Evolutionary conservation across 164 flowering plant genomes (phyloP).

Genomic region (Nymphaea colorata): DNA sequence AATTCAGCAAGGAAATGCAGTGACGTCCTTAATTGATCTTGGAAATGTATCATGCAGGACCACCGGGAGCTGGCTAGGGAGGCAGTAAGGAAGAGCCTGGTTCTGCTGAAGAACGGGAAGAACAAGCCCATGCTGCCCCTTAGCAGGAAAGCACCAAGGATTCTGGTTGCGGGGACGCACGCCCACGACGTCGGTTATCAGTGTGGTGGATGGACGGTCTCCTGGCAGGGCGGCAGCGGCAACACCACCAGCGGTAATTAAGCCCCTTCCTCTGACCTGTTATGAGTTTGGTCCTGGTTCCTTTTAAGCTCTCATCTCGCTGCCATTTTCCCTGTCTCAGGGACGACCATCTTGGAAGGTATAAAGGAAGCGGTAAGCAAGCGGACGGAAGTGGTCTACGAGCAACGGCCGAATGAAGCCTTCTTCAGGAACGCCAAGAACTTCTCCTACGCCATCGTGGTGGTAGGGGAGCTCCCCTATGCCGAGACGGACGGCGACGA

Average conservation of each 20-base stretch:
- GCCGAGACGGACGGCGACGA: constrained; percentile 24
- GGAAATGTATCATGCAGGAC: constrained; percentile 1
- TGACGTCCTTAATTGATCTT: background rate
- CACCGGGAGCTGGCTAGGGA: constrained; percentile 20
- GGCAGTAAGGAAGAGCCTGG: constrained; percentile 19
- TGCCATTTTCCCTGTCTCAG: constrained; percentile 2
- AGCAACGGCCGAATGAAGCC: constrained; percentile 17
- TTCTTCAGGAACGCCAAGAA: constrained; percentile 10
- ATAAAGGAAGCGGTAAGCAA: constrained; percentile 20
- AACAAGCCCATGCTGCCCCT: constrained; percentile 11
- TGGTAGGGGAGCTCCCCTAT: constrained; percentile 30
- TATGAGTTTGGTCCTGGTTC: background rate
- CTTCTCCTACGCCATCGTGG: constrained; percentile 24
- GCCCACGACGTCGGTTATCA: constrained; percentile 18
- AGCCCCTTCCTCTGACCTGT: background rate
- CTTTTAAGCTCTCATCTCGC: background rate
- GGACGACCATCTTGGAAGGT: constrained; percentile 32
- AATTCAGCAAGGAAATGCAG: too few relatives aligned
- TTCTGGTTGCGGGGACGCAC: constrained; percentile 18
- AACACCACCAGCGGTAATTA: constrained; percentile 8
- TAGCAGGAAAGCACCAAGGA: constrained; percentile 11
- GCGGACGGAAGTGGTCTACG: constrained; percentile 17
- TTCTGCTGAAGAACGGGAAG: constrained; percentile 15
- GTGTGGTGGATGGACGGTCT: constrained; percentile 21
- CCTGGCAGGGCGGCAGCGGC: constrained; percentile 13